Conservation (phyloP, 805 yeast species). For the Lipomyces mesembrius region DNA sequence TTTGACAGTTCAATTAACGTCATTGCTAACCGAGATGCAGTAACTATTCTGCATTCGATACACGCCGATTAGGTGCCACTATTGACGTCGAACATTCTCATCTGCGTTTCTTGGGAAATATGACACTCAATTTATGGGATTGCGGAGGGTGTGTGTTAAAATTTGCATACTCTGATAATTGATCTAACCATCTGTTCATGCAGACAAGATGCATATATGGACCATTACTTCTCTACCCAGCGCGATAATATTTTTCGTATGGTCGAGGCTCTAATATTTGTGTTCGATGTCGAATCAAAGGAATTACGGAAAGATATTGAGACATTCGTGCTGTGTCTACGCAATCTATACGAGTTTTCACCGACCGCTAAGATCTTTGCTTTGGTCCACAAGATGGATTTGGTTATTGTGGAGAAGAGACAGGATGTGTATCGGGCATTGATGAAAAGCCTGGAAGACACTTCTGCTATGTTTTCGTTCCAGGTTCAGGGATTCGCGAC, state of each 20-base stretch:
- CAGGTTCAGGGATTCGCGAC: slow-evolving; percentile 79
- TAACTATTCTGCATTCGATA: slow-evolving; percentile 95
- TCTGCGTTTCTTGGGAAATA: slow-evolving; percentile 86
- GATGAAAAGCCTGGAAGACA: slow-evolving; percentile 78
- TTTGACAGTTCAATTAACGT: background rate
- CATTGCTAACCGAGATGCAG: slow-evolving; percentile 42
- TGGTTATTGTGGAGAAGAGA: slow-evolving; percentile 53
- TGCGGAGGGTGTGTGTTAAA: slow-evolving; percentile 70
- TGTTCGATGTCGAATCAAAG: slow-evolving; percentile 92
- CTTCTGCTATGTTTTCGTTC: slow-evolving; percentile 51
- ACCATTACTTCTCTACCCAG: slow-evolving; percentile 84
- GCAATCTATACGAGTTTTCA: slow-evolving; percentile 78
- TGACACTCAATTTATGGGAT: slow-evolving; percentile 96
- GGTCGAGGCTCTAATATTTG: slow-evolving; percentile 95
- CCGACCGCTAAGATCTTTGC: slow-evolving; percentile 93
- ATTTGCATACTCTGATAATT: background rate
- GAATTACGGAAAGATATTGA: slow-evolving; percentile 92
- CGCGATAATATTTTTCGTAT: slow-evolving; percentile 91
- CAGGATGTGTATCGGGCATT: slow-evolving; percentile 75
- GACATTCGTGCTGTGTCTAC: slow-evolving; percentile 81
- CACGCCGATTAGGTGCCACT: slow-evolving; percentile 93
- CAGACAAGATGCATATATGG: slow-evolving; percentile 91
- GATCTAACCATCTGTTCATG: background rate
- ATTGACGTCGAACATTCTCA: slow-evolving; percentile 99
- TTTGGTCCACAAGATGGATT: slow-evolving; percentile 92